phyloP scores from a whole-genome alignment of 805 yeast genomes.

The Dipodascopsis uninucleata region DNA sequence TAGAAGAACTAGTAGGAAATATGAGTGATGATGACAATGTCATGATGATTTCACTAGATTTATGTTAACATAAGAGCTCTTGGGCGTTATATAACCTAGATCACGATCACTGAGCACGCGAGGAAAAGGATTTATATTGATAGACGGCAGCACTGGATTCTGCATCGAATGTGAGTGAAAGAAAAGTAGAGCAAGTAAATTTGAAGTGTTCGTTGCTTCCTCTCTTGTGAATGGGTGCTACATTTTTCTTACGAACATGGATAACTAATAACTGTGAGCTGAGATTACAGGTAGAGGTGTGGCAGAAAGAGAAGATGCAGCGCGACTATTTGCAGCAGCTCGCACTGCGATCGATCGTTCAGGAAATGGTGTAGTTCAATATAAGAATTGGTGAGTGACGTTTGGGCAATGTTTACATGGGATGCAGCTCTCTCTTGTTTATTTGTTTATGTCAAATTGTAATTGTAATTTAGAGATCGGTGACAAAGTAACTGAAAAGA shows the following conservation, averaged over 20 bases:
- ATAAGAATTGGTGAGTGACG: constrained; percentile 9
- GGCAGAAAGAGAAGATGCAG: constrained; percentile 19
- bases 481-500: too few species aligned
- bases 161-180: constrained; percentile 19
- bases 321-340: constrained; percentile 1
- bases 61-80: neutral
- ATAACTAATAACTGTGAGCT: too few species aligned
- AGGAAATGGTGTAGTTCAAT: constrained; percentile 14
- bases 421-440: neutral
- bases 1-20: too few species aligned
- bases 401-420: neutral
- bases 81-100: constrained; percentile 1
- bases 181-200: too few species aligned
- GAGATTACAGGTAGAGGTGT: constrained; percentile 20
- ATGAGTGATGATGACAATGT: neutral
- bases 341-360: constrained; percentile 2
- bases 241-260: too few species aligned
- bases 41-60: neutral
- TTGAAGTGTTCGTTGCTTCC: too few species aligned
- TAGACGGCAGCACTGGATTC: constrained; percentile 18
- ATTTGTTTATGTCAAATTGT: neutral
- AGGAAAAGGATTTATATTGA: constrained; percentile 18
- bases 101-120: constrained; percentile 6
- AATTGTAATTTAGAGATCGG: neutral
- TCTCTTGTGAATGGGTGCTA: too few species aligned